Evolutionary conservation across 495 filamentous ascomycete genomes (phyloP).

Genomic region (Astrothelium subdiscretum): DNA sequence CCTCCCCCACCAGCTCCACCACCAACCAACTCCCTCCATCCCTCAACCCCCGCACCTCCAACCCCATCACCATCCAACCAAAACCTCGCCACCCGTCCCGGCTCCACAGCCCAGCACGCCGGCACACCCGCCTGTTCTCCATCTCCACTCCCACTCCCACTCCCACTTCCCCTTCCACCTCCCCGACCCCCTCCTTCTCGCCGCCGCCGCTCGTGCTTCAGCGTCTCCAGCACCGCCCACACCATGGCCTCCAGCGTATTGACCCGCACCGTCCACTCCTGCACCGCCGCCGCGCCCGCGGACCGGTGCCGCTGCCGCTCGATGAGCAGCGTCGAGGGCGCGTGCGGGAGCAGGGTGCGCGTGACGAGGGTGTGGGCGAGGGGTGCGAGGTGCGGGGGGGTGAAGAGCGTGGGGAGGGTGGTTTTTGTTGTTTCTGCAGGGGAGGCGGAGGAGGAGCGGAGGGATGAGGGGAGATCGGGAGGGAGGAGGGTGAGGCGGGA

Average conservation of each 20-base stretch:
- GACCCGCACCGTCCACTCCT: conserved; percentile 84
- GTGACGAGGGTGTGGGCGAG: conserved; percentile 53
- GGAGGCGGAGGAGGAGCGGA: not conserved
- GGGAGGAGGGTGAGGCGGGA: not conserved
- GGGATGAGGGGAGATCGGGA: not conserved
- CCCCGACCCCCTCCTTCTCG: too few relatives aligned
- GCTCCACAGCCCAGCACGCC: conserved; percentile 1
- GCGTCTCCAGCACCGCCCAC: conserved; percentile 57
- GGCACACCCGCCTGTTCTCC: not conserved
- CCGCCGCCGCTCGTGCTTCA: conserved; percentile 23
- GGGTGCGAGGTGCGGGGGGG: conserved; percentile 43
- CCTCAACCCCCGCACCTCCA: too few relatives aligned
- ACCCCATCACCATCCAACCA: conserved; percentile 15
- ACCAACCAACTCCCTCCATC: conserved; percentile 5
- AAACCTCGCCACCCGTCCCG: conserved; percentile 8
- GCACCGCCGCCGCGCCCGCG: conserved; percentile 47
- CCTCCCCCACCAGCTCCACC: not conserved
- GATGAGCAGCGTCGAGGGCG: conserved; percentile 67
- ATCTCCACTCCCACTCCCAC: not conserved
- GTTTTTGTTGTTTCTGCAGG: not conserved
- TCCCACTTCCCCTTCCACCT: not conserved
- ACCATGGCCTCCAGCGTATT: conserved; percentile 87
- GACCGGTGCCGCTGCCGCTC: conserved; percentile 84
- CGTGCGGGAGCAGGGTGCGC: conserved; percentile 36
- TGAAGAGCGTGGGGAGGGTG: conserved; percentile 29